These are phyloP conservation scores for Nicotiana attenuata DNA, from an alignment of 257 asterid genomes.

Conservation along the genomic window DNA sequence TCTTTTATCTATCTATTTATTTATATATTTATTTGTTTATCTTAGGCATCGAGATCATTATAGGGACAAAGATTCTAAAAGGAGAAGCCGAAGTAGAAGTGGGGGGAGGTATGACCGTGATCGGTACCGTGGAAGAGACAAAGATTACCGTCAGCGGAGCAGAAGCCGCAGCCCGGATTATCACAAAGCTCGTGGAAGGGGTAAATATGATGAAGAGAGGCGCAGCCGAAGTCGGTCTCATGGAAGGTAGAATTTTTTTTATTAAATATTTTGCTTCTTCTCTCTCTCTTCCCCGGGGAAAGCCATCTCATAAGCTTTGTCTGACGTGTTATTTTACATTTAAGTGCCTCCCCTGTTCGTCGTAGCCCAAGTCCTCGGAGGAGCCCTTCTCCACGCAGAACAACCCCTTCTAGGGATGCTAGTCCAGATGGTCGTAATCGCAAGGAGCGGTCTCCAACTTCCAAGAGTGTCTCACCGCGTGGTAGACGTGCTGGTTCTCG, in stretches of 20 bases:
- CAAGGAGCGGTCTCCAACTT: slow-evolving; percentile 52
- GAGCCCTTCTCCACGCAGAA: slow-evolving; percentile 61
- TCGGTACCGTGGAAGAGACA: slow-evolving; percentile 56
- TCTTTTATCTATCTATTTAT: neutral
- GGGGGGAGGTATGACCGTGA: slow-evolving; percentile 67
- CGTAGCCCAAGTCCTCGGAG: slow-evolving; percentile 66
- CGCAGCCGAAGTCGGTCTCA: slow-evolving; percentile 72
- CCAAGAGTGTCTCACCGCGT: slow-evolving; percentile 72
- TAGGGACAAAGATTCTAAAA: slow-evolving; percentile 57
- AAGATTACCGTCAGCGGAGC: slow-evolving; percentile 45
- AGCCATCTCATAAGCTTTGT: neutral
- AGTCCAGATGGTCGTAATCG: slow-evolving; percentile 52
- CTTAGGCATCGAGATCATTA: slow-evolving; percentile 44
- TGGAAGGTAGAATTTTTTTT: slow-evolving; percentile 45
- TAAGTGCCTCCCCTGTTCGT: slow-evolving; percentile 76
- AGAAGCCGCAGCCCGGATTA: slow-evolving; percentile 68
- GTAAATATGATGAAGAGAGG: slow-evolving; percentile 62
- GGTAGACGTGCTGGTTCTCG: slow-evolving; percentile 52
- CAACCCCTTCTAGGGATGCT: slow-evolving; percentile 49
- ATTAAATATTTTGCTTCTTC: neutral
- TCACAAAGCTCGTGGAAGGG: slow-evolving; percentile 71
- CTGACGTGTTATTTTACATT: slow-evolving; percentile 1
- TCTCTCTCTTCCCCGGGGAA: neutral
- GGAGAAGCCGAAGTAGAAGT: slow-evolving; percentile 79
- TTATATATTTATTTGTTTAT: neutral